Base-by-base conservation (phyloP, 495 filamentous ascomycete genomes). In the Hyaloscypha finlandica region DNA sequence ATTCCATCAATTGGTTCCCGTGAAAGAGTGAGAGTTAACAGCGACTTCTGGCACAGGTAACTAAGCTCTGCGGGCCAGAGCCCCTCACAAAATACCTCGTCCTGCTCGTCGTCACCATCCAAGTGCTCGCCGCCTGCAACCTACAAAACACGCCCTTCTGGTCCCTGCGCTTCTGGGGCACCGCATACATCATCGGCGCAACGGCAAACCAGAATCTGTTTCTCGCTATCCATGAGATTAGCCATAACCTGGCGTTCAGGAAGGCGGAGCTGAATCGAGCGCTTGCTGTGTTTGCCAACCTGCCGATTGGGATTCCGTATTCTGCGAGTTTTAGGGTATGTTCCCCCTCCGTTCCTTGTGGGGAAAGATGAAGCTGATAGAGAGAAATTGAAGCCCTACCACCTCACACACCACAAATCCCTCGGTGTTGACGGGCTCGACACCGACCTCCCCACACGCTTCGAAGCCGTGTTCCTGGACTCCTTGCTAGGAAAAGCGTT, bases 201-300 rank as follows among this genome's bases (percentile, higher is more conserved):
- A 99, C 96, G 0, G 86, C 93, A 48, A 99, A 98, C 84, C 96
- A 98, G 83, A 99, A 99, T 78, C 85, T 97, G 33, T 99, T 99
- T 83, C 87, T 99, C 11, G 93, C 96, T 57, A 99, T 99, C 74
- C 96, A 99, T 79, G 96, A 99, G 79, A 98, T 99, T 76, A 95
- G 92, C 25, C 96, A 99, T 80, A 99, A 98, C 70, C 85, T 99
- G 48, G 96, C 95, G 19, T 98, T 97, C 86, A 84, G 86, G 51
- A 93, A 89, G 9, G 86, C 93, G n/a, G 72, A 89, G 48, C 89
- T 86, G 52, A 99, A 99, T 77, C 81, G 96, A 6, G 72, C 96
- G 33, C 81, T 97, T 68, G 95, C 96, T 52, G 89, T 98, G 63
- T 86, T 97, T 74, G 94, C 96, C 61, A 99, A 99, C 77, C 80